Evolutionary conservation across 768 basidiomycete species (phyloP).

Genomic region (Boletellus emodensis): DNA sequence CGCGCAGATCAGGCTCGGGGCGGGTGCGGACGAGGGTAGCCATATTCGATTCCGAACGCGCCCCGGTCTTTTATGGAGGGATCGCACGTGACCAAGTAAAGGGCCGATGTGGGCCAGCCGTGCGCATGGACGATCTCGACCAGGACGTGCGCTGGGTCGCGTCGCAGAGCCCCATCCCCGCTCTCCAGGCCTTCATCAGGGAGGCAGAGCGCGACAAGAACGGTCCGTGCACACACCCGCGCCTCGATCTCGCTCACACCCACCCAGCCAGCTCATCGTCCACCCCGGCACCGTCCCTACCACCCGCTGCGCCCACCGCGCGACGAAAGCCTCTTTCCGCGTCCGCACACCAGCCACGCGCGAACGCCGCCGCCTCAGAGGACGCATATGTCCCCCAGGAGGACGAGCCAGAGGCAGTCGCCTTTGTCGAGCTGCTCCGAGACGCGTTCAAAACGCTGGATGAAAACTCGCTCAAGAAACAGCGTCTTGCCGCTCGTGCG

Average conservation of each 20-base stretch:
- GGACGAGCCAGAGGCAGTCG: conserved; percentile 20
- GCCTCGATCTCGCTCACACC: not conserved
- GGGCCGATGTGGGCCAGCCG: not conserved
- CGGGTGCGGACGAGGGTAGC: conserved; percentile 26
- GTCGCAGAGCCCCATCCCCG: conserved; percentile 24
- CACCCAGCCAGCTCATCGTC: not conserved
- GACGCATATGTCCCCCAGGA: conserved; percentile 7
- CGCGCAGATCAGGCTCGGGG: not conserved
- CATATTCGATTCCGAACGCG: conserved; percentile 10
- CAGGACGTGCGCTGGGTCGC: conserved; percentile 24
- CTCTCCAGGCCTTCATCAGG: conserved; percentile 20
- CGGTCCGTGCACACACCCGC: conserved; percentile 11
- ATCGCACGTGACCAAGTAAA: conserved; percentile 18
- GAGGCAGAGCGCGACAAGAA: conserved; percentile 26
- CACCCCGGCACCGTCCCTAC: not conserved
- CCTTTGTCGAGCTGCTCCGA: conserved; percentile 24
- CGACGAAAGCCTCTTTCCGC: not conserved
- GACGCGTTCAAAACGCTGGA: conserved; percentile 22
- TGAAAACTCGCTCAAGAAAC: conserved; percentile 25
- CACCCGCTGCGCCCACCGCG: conserved; percentile 9
- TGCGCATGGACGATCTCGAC: conserved; percentile 13
- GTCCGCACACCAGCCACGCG: no score
- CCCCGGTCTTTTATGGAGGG: not conserved
- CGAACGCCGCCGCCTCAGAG: not conserved
- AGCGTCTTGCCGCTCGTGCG: conserved; percentile 12